Conservation (phyloP, 1,284 basidiomycete genomes). For the Boletellus deceptivus region DNA sequence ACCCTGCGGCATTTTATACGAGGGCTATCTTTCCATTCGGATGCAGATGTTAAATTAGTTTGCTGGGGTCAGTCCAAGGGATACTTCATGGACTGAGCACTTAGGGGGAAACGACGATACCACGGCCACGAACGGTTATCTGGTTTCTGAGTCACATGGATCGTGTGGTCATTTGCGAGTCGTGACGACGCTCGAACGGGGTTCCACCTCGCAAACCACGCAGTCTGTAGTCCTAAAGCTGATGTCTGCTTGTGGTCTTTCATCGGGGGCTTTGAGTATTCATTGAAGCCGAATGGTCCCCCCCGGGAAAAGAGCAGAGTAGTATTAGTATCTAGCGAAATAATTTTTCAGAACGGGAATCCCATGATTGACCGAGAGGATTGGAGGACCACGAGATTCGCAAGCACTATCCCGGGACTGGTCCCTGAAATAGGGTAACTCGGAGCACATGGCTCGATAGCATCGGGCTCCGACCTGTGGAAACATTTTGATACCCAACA, state of each 20-base stretch:
- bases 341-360: too few relatives aligned
- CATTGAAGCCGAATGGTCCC: background rate
- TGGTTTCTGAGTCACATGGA: background rate
- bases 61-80: background rate
- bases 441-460: background rate
- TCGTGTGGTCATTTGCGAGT: background rate
- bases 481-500: too few relatives aligned
- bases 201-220: background rate
- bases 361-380: too few relatives aligned
- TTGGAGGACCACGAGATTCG: too few relatives aligned
- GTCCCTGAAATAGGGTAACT: background rate
- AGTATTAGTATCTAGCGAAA: too few relatives aligned
- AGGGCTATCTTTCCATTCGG: background rate
- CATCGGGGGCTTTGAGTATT: background rate
- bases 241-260: background rate
- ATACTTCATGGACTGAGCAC: background rate
- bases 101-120: background rate
- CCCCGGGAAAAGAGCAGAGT: background rate
- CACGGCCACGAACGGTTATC: background rate
- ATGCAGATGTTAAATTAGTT: background rate
- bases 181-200: background rate
- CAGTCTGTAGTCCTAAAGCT: background rate
- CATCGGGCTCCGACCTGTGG: background rate
- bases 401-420: too few relatives aligned
- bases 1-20: constrained; percentile 1